Conservation (phyloP, 495 filamentous ascomycete species). For the Annulohypoxylon moriforme region DNA sequence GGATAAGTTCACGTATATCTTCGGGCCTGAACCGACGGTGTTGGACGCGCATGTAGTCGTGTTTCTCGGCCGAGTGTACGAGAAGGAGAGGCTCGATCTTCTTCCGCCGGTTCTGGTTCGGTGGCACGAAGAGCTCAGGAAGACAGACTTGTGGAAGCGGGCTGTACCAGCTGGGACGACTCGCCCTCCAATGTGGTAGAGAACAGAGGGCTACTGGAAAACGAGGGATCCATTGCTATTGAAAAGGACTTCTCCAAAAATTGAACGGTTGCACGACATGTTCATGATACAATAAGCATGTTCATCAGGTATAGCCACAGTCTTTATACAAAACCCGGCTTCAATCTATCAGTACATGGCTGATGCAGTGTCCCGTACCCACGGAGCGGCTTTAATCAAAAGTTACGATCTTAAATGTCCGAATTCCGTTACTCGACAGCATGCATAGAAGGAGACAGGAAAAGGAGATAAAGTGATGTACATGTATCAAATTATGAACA, state of each 20-base stretch:
- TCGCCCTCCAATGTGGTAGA: conserved; percentile 5
- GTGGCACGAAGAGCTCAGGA: conserved; percentile 12
- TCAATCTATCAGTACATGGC: neutral
- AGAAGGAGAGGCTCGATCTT: conserved; percentile 10
- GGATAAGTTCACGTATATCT: conserved; percentile 12
- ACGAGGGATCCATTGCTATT: too few species aligned
- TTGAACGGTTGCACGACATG: too few species aligned
- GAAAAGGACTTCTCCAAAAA: too few species aligned
- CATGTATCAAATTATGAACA: too few species aligned
- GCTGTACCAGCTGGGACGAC: conserved; percentile 13
- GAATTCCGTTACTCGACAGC: neutral
- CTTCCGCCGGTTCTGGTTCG: neutral
- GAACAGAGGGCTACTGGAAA: too few species aligned
- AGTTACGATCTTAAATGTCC: neutral
- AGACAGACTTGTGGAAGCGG: conserved; percentile 8
- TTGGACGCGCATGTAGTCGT: conserved; percentile 2
- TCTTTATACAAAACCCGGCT: too few species aligned
- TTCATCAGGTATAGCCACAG: too few species aligned
- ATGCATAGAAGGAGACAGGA: too few species aligned
- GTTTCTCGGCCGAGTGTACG: conserved; percentile 13
- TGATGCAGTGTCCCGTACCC: too few species aligned
- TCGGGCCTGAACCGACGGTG: conserved; percentile 3
- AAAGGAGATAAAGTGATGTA: too few species aligned
- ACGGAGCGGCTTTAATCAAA: too few species aligned
- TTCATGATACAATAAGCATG: too few species aligned